These are phyloP conservation scores for Jacaranda copaia DNA, from an alignment of 257 asterid species.

Conservation along the genomic window DNA sequence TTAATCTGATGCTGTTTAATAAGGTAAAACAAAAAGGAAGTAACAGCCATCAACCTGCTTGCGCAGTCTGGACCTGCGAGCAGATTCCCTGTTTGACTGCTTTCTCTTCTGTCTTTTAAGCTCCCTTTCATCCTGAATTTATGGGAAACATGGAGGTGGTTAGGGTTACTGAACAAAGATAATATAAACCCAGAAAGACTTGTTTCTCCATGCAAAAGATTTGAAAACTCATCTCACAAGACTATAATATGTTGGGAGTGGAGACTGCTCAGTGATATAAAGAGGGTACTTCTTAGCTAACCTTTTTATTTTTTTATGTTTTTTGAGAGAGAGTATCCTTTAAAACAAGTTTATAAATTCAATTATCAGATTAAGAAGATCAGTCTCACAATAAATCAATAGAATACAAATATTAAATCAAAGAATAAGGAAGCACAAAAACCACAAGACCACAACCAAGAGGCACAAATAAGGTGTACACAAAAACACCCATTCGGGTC, in stretches of 20 bases:
- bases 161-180: constrained; percentile 2
- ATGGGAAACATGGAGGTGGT: constrained; percentile 27
- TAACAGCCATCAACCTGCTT: constrained; percentile 66
- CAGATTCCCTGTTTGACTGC: constrained; percentile 95
- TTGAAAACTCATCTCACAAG: background rate
- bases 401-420: too few relatives aligned
- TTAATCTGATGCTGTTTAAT: background rate
- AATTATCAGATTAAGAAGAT: too few relatives aligned
- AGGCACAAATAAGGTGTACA: too few relatives aligned
- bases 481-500: too few relatives aligned
- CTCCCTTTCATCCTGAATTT: constrained; percentile 85
- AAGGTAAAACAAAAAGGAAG: background rate
- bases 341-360: too few relatives aligned
- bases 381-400: too few relatives aligned
- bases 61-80: constrained; percentile 89
- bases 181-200: background rate
- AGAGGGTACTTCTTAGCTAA: too few relatives aligned
- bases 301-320: too few relatives aligned
- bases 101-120: constrained; percentile 89
- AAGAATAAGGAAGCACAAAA: too few relatives aligned
- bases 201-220: background rate
- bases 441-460: too few relatives aligned
- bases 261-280: background rate
- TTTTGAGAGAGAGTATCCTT: too few relatives aligned
- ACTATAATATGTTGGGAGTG: too few relatives aligned